Percentiles rank a stretch among this genome's conserved stretches.
Evolutionary conservation across 179 eudicot species (phyloP).

Genomic region (Silene vulgaris): DNA sequence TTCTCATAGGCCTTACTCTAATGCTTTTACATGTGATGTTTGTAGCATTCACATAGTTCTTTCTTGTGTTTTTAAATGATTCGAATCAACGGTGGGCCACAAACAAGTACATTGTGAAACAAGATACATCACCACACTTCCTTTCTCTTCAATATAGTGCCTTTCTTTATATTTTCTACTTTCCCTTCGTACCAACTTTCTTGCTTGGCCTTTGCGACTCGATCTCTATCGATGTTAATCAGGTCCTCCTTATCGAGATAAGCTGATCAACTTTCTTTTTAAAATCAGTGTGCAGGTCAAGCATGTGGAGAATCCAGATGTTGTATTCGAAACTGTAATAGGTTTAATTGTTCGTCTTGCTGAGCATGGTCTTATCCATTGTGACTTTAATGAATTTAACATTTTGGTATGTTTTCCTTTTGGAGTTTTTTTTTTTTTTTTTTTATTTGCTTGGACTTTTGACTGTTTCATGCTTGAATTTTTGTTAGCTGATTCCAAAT

Average conservation of each 20-base stretch:
- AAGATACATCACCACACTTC: neutral
- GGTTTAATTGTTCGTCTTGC: conserved; percentile 77
- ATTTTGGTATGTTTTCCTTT: conserved; percentile 56
- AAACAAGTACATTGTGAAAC: neutral
- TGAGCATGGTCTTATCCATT: conserved; percentile 97
- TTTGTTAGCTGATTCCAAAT: neutral
- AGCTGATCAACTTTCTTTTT: conserved; percentile 4
- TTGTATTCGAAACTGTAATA: conserved; percentile 63
- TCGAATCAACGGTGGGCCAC: neutral
- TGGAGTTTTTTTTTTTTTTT: too few relatives aligned
- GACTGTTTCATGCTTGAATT: neutral
- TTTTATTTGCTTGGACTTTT: conserved; percentile 11
- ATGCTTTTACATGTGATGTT: neutral
- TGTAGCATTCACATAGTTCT: too few relatives aligned
- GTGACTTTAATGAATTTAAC: conserved; percentile 95
- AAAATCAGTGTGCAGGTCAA: conserved; percentile 81
- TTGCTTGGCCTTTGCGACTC: neutral
- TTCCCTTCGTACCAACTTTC: neutral
- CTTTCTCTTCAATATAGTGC: neutral
- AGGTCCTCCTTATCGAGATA: neutral
- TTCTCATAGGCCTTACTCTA: neutral
- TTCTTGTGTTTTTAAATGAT: neutral
- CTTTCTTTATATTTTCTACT: neutral
- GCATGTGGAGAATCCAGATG: conserved; percentile 79
- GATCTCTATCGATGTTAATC: neutral